Evolutionary conservation across 2,329 filamentous ascomycete genomes (phyloP), one percentile per base, ranked within the genome.

Genomic region (Apiospora pterosperma): DNA sequence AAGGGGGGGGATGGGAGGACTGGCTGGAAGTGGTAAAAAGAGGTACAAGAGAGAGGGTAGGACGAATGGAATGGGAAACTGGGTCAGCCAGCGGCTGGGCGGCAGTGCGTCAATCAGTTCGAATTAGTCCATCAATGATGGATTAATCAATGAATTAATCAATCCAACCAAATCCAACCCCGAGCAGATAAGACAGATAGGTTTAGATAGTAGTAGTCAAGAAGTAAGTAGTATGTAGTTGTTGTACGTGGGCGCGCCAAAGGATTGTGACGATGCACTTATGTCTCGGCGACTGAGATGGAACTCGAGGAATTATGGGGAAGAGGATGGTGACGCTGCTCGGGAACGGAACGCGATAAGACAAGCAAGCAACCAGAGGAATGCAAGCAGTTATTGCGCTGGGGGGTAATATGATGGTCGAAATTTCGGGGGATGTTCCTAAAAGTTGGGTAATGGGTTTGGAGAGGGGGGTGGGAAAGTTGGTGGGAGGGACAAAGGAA

Each of bases 211-310:
- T 16, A 39, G 41, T 61, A 41, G 23, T 25, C 14, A 60, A 19
- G 11, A 25, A 38, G 55, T 36, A 59, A 21, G 52, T 58, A 59
- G 36, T 19, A n/a, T 23, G 31, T 59, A 36, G 41, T 4, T 10
- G 34, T 12, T 14, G 59, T 41, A 36, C 7, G 36, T 41, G 59
- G 23, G 59, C 59, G 59, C 59, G 59, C 39, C 36, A 61, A 41
- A 61, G 28, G 59, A 61, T 61, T 61, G 59, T 36, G 59, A 61
- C 59, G 59, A 61, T 28, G 59, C 59, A 61, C 16, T 28, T 41
- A 61, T 61, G 59, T 61, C 59, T 61, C 59, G 59, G 59, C 36
- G 59, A 31, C 59, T 39, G 59, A 38, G 59, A 61, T 36, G 59
- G 36, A 36, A 61, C 59, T 61, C 23, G 59, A 61, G 59, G 39